Evolutionary conservation across 768 basidiomycete species (phyloP).

Genomic region (Termitomyces sp.): DNA sequence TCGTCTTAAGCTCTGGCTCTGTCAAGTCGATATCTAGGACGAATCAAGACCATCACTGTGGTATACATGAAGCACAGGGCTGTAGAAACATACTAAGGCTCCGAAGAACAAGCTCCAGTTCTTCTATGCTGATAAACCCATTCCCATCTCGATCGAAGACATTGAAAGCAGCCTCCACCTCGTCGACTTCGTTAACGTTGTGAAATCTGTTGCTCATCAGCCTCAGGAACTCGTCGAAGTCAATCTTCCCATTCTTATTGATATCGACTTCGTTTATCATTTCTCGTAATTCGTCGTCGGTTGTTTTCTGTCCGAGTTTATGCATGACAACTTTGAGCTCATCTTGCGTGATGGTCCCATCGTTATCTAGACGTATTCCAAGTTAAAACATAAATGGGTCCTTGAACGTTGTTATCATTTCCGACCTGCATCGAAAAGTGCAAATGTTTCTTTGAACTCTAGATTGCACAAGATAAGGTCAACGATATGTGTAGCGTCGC

Average conservation of each 20-base stretch:
- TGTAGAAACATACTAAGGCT: conserved; percentile 62
- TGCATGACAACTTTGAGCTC: conserved; percentile 48
- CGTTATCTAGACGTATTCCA: conserved; percentile 28
- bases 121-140: conserved; percentile 84
- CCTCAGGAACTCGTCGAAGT: conserved; percentile 41
- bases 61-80: background rate
- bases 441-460: conserved; percentile 22
- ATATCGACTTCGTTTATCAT: conserved; percentile 47
- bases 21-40: conserved; percentile 56
- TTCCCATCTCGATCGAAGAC: conserved; percentile 96
- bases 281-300: conserved; percentile 42
- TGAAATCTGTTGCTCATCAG: conserved; percentile 41
- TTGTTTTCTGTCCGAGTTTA: conserved; percentile 42
- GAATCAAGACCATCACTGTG: background rate
- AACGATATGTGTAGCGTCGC: background rate
- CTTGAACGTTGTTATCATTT: background rate
- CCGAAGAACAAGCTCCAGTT: conserved; percentile 91
- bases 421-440: conserved; percentile 24
- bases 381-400: background rate
- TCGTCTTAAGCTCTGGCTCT: conserved; percentile 76
- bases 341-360: conserved; percentile 44
- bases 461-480: background rate
- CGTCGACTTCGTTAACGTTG: conserved; percentile 37
- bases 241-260: conserved; percentile 40
- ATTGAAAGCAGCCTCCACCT: conserved; percentile 44